phyloP scores from a whole-genome alignment of 495 filamentous ascomycete genomes.

The Coniosporium apollinis region DNA sequence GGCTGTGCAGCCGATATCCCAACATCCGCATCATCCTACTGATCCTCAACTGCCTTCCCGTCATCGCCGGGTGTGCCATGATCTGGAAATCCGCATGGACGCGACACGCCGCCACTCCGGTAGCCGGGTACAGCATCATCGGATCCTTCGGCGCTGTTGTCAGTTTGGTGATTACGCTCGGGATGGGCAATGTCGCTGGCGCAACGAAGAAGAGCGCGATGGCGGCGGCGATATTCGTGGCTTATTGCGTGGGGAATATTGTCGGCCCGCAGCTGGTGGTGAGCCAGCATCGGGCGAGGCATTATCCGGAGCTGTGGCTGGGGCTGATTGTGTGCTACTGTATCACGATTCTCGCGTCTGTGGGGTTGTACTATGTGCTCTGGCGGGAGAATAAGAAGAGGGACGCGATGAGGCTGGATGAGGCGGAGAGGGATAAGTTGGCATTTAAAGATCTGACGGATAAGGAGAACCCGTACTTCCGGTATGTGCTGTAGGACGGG shows the following conservation, averaged over 20 bases:
- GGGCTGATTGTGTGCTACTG: slow-evolving; percentile 59
- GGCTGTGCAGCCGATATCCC: slow-evolving; percentile 36
- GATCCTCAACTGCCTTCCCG: slow-evolving; percentile 46
- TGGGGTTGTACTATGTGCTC: slow-evolving; percentile 39
- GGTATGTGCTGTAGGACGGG: slow-evolving; percentile 56
- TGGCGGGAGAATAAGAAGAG: slow-evolving; percentile 37
- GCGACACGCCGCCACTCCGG: slow-evolving; percentile 42
- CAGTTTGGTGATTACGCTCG: slow-evolving; percentile 46
- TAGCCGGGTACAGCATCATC: slow-evolving; percentile 51
- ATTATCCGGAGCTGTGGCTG: slow-evolving; percentile 56
- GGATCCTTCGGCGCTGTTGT: slow-evolving; percentile 55
- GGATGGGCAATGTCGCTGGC: slow-evolving; percentile 58
- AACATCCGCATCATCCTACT: slow-evolving; percentile 50
- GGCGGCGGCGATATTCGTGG: slow-evolving; percentile 55
- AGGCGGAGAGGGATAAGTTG: slow-evolving; percentile 42
- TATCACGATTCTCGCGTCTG: slow-evolving; percentile 42
- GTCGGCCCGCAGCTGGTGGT: slow-evolving; percentile 55
- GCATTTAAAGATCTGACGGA: slow-evolving; percentile 64
- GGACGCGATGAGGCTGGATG: slow-evolving; percentile 32
- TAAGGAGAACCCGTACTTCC: slow-evolving; percentile 57
- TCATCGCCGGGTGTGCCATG: slow-evolving; percentile 55
- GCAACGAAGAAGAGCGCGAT: slow-evolving; percentile 64
- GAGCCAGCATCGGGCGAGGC: slow-evolving; percentile 37
- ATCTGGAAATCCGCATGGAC: slow-evolving; percentile 59
- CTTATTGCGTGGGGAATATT: slow-evolving; percentile 58